Percentiles rank a stretch among this genome's conserved stretches.
Evolutionary conservation across 805 yeast species (phyloP).

Genomic region (Lachancea mirantina): DNA sequence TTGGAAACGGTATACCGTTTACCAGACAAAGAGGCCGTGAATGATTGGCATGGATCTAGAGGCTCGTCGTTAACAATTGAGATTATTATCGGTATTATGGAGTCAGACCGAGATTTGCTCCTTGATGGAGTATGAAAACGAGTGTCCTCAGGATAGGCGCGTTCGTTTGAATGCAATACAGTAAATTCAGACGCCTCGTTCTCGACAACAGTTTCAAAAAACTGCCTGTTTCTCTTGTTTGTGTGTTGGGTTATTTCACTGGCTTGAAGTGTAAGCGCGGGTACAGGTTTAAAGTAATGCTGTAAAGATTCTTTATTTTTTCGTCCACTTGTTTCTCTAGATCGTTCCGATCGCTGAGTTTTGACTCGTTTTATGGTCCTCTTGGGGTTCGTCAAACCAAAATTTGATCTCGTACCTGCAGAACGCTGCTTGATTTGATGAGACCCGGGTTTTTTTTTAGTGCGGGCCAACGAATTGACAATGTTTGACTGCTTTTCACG

Average conservation of each 20-base stretch:
- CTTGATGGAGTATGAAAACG: background rate
- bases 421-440: no score
- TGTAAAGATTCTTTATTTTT: background rate
- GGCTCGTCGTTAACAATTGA: slow-evolving; percentile 6
- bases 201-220: slow-evolving; percentile 6
- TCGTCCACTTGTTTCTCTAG: background rate
- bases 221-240: no score
- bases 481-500: no score
- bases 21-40: slow-evolving; percentile 12
- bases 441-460: no score
- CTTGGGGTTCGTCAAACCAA: no score
- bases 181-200: slow-evolving; percentile 2
- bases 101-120: background rate
- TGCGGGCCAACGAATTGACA: no score
- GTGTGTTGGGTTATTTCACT: no score
- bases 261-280: no score
- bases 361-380: no score
- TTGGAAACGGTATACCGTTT: slow-evolving; percentile 17
- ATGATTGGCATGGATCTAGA: slow-evolving; percentile 18
- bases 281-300: no score
- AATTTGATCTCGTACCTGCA: no score
- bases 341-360: no score
- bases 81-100: slow-evolving; percentile 4
- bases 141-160: background rate
- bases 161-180: background rate